Evolutionary conservation across 208 protist species (phyloP).

Genomic region (Trypanosoma cruzi): DNA sequence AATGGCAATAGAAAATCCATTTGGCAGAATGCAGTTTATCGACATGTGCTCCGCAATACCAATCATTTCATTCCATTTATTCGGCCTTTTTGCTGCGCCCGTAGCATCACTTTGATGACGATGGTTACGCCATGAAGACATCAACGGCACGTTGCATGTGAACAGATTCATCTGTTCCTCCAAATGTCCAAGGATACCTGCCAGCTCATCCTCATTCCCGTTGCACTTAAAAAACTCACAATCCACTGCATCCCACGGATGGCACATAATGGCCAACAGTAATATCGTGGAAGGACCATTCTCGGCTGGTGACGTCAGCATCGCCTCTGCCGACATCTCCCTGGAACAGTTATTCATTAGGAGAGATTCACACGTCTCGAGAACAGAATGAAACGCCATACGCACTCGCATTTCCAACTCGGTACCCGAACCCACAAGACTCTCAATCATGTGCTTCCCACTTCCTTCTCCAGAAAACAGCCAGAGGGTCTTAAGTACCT

Average conservation of each 20-base stretch:
- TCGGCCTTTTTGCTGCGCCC: conserved; percentile 34
- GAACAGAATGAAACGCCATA: conserved; percentile 60
- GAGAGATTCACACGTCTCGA: conserved; percentile 37
- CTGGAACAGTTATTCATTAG: conserved; percentile 34
- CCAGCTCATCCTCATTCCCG: conserved; percentile 37
- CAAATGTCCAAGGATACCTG: conserved; percentile 48
- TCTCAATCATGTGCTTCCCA: conserved; percentile 66
- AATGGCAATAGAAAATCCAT: conserved; percentile 83
- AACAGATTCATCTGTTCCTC: conserved; percentile 64
- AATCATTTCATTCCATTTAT: conserved; percentile 53
- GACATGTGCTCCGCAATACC: conserved; percentile 64
- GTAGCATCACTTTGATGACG: conserved; percentile 29
- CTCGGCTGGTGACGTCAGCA: conserved; percentile 45
- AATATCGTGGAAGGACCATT: conserved; percentile 56
- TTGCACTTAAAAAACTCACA: conserved; percentile 65
- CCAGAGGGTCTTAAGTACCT: conserved; percentile 55
- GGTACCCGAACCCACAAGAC: conserved; percentile 63
- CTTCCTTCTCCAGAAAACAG: conserved; percentile 43
- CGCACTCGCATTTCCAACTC: conserved; percentile 74
- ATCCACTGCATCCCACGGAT: conserved; percentile 85
- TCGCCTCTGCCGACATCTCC: conserved; percentile 35
- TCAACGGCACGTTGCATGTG: conserved; percentile 44
- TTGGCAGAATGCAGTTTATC: conserved; percentile 74
- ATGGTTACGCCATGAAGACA: conserved; percentile 46
- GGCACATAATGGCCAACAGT: conserved; percentile 75